These are phyloP conservation scores for Wallacemonas sp. DNA, from an alignment of 208 protist species.

Conservation along the genomic window DNA sequence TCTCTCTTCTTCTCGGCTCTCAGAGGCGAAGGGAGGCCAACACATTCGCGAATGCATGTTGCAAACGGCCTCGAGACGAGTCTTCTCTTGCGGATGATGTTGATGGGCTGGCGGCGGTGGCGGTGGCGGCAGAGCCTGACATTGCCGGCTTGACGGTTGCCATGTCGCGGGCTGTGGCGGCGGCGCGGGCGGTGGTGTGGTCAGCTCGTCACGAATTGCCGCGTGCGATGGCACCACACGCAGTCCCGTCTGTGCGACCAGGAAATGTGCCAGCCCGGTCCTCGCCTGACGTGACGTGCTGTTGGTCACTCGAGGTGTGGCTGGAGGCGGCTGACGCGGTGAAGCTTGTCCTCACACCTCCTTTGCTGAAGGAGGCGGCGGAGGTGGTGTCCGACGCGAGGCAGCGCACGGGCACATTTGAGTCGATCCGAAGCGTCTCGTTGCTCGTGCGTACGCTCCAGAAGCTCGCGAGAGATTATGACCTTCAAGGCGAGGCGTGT, in stretches of 20 bases:
- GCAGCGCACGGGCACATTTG: not conserved
- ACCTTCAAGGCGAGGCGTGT: no score
- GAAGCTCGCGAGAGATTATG: not conserved
- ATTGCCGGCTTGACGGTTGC: constrained; percentile 5
- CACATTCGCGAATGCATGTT: not conserved
- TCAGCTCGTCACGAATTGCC: not conserved
- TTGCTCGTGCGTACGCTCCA: constrained; percentile 1
- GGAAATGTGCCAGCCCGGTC: no score
- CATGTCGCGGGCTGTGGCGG: not conserved
- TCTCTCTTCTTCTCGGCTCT: constrained; percentile 38
- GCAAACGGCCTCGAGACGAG: no score
- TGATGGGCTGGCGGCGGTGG: no score
- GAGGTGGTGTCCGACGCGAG: not conserved
- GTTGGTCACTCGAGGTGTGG: constrained; percentile 5
- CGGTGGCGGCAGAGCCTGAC: not conserved
- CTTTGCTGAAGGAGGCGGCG: not conserved
- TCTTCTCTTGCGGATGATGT: no score
- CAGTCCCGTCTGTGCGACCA: no score
- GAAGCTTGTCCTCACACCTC: not conserved
- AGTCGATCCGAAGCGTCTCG: not conserved
- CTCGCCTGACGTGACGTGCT: not conserved
- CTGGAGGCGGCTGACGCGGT: not conserved
- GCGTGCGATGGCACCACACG: not conserved
- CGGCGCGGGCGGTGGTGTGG: not conserved
- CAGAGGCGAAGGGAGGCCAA: not conserved